These are phyloP conservation scores for Apiospora sp. DNA, from an alignment of 2,329 filamentous ascomycete species.

Conservation along the genomic window DNA sequence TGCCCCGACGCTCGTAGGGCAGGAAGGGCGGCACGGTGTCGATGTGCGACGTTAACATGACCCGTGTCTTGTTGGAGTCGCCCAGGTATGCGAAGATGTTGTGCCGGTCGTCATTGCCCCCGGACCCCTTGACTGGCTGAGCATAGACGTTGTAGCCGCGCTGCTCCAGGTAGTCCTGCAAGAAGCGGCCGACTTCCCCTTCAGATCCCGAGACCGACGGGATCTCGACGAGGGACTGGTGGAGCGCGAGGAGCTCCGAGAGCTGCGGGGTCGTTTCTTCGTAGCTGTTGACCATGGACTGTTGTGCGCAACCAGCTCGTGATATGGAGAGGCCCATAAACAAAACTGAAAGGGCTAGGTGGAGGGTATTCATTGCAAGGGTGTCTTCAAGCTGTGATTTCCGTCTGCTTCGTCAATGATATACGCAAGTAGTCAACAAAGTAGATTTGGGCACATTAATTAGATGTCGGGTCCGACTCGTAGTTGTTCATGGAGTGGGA, in stretches of 20 bases:
- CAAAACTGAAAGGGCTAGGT: background rate
- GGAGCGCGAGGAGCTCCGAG: background rate
- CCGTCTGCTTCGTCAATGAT: too few species aligned
- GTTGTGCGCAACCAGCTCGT: background rate
- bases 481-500: too few species aligned
- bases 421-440: too few species aligned
- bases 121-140: background rate
- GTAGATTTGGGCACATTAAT: too few species aligned
- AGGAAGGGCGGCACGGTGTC: conserved; percentile 66
- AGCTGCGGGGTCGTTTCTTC: background rate
- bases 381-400: too few species aligned
- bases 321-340: background rate
- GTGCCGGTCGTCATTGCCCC: conserved; percentile 36
- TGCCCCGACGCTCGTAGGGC: conserved; percentile 35
- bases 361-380: background rate
- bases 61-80: conserved; percentile 54
- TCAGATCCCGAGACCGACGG: background rate
- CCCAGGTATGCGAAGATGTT: conserved; percentile 71
- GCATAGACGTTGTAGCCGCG: background rate
- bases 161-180: background rate
- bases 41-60: conserved; percentile 69
- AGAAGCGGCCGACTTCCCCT: background rate
- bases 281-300: background rate
- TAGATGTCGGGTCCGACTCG: too few species aligned
- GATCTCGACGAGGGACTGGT: conserved; percentile 10